A percentile compares a stretch with the other conserved stretches of the same genome.
These are phyloP conservation scores for Mrakia gelida DNA, from an alignment of 768 basidiomycete species.

Conservation along the genomic window DNA sequence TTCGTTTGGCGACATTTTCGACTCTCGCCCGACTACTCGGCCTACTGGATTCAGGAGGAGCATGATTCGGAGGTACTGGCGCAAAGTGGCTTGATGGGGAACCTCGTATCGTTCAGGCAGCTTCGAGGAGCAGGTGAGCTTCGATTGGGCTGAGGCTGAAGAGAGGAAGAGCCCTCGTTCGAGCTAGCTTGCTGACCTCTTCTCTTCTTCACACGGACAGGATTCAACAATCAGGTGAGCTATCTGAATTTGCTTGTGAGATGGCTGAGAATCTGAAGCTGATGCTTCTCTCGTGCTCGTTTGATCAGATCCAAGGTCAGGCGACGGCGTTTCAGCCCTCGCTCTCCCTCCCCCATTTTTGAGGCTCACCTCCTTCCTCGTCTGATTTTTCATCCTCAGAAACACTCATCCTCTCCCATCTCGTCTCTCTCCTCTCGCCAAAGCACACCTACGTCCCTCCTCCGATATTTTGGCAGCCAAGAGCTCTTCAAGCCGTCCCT, in stretches of 20 bases:
- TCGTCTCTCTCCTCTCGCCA: background rate
- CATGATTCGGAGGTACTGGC: background rate
- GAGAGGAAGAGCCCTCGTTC: background rate
- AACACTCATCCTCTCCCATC: conserved; percentile 9
- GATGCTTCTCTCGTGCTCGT: background rate
- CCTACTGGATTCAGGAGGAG: background rate
- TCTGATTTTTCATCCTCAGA: background rate
- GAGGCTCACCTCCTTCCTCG: background rate
- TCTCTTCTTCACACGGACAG: background rate
- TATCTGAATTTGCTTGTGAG: too few relatives aligned
- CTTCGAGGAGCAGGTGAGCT: background rate
- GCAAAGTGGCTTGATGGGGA: background rate
- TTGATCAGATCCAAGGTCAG: conserved; percentile 14
- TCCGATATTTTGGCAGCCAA: background rate
- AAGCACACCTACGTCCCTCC: conserved; percentile 1
- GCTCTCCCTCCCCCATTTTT: background rate
- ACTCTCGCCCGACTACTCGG: conserved; percentile 1
- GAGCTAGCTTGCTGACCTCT: background rate
- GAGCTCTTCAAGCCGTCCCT: background rate
- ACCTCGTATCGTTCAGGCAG: background rate
- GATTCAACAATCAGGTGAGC: conserved; percentile 9
- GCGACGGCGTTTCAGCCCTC: background rate
- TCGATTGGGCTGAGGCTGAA: background rate
- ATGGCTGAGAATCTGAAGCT: too few relatives aligned
- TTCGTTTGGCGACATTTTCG: background rate